A percentile compares a stretch with the other conserved stretches of the same genome.
Evolutionary conservation across 768 basidiomycete species (phyloP).

Genomic region (Collybiopsis luxurians): DNA sequence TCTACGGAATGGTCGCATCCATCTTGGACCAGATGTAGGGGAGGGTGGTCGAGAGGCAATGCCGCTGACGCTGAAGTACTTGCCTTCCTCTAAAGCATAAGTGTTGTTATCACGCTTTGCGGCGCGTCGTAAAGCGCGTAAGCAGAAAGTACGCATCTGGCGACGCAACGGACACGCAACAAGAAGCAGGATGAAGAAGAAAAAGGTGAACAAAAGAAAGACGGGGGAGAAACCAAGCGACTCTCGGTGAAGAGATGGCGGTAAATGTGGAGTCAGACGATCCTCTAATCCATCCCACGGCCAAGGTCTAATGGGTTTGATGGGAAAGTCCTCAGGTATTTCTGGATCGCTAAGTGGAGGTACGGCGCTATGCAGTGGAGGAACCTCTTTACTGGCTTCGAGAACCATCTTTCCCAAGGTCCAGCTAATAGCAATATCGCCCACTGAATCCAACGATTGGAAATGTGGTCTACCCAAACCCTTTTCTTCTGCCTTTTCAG

Average conservation of each 20-base stretch:
- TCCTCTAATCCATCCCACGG: conserved; percentile 57
- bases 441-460: conserved; percentile 90
- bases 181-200: conserved; percentile 40
- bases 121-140: conserved; percentile 40
- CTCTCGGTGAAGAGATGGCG: conserved; percentile 54
- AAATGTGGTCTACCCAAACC: conserved; percentile 83
- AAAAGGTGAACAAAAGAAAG: conserved; percentile 46
- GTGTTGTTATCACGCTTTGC: conserved; percentile 33
- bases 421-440: conserved; percentile 94
- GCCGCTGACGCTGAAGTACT: conserved; percentile 17
- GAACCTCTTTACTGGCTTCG: conserved; percentile 89
- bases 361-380: conserved; percentile 37
- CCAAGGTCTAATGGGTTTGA: conserved; percentile 66
- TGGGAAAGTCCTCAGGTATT: conserved; percentile 52
- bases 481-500: conserved; percentile 74
- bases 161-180: conserved; percentile 58
- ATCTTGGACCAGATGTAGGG: conserved; percentile 28
- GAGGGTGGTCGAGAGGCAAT: conserved; percentile 28
- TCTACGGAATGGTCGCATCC: conserved; percentile 31
- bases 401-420: conserved; percentile 99
- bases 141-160: conserved; percentile 43
- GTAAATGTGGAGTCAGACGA: conserved; percentile 63
- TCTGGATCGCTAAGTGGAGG: conserved; percentile 73
- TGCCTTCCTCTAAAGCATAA: conserved; percentile 55
- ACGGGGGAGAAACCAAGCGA: conserved; percentile 75